Conservation (phyloP, 108 stramenopile genomes). For the Pseudonitzschia pungens region DNA sequence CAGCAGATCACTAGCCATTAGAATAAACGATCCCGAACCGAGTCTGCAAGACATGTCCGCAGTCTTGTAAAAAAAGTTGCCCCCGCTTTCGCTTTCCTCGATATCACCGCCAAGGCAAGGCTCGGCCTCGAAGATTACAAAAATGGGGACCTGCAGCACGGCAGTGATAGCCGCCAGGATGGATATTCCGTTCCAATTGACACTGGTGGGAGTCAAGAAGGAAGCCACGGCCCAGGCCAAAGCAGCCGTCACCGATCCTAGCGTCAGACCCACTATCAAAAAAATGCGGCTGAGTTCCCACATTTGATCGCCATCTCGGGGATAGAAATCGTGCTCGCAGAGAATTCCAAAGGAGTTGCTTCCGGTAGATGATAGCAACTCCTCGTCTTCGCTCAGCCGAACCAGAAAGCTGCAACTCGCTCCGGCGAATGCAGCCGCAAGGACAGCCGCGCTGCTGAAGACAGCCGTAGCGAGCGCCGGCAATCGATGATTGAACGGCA, state of each 20-base stretch:
- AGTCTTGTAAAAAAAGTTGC: not conserved
- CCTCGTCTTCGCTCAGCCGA: not conserved
- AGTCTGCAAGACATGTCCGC: conserved; percentile 23
- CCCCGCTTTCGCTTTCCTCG: not conserved
- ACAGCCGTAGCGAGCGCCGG: conserved; percentile 6
- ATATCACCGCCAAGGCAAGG: conserved; percentile 23
- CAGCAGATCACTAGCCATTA: conserved; percentile 28
- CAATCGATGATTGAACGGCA: conserved; percentile 19
- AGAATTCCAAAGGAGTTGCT: conserved; percentile 24
- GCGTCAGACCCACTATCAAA: conserved; percentile 14
- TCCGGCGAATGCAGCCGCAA: conserved; percentile 10
- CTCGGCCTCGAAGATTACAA: conserved; percentile 29
- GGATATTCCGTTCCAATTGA: conserved; percentile 38
- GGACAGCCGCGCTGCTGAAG: conserved; percentile 8
- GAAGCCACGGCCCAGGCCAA: conserved; percentile 29
- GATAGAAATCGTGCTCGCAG: conserved; percentile 25
- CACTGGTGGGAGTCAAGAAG: conserved; percentile 25
- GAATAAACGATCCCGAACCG: conserved; percentile 30
- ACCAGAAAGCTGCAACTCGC: conserved; percentile 8
- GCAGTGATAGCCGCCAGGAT: conserved; percentile 31
- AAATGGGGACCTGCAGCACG: conserved; percentile 36
- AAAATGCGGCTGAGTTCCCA: conserved; percentile 39
- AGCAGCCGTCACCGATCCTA: conserved; percentile 23
- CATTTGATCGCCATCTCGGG: conserved; percentile 21
- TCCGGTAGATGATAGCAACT: not conserved